A percentile compares a stretch with the other conserved stretches of the same genome.
phyloP scores from a whole-genome alignment of 108 stramenopile genomes.

The Cyclotella distinguenda region DNA sequence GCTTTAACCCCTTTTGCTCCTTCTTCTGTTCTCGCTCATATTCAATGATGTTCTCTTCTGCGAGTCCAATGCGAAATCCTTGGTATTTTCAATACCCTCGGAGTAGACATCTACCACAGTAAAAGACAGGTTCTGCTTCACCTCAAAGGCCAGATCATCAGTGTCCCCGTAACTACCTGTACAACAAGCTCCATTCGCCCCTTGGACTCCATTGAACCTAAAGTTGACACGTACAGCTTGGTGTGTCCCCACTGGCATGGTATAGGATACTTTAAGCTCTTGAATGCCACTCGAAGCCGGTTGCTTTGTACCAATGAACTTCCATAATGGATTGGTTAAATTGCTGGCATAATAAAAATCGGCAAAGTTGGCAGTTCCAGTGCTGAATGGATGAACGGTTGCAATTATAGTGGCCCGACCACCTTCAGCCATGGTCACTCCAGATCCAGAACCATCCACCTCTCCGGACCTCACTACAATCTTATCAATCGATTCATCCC shows the following conservation, averaged over 20 bases:
- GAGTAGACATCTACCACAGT: too few species aligned
- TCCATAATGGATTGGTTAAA: conserved; percentile 2
- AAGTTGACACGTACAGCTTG: conserved; percentile 29
- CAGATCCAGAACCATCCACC: conserved; percentile 4
- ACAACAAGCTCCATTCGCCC: conserved; percentile 6
- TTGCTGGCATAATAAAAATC: conserved; percentile 20
- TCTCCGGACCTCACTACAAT: conserved; percentile 14
- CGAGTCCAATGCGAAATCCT: too few species aligned
- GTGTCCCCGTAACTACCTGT: conserved; percentile 4
- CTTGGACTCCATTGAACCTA: conserved; percentile 5
- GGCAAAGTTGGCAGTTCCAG: conserved; percentile 12
- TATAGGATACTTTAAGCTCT: conserved; percentile 1
- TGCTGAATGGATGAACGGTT: conserved; percentile 9
- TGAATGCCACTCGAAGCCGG: conserved; percentile 1
- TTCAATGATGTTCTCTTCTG: too few species aligned
- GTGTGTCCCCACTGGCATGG: conserved; percentile 3
- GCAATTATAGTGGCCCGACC: conserved; percentile 14
- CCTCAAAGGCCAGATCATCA: conserved; percentile 17
- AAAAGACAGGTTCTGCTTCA: background rate
- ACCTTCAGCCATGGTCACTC: conserved; percentile 17
- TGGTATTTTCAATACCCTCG: too few species aligned
- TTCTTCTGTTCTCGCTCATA: too few species aligned
- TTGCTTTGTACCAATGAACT: conserved; percentile 5
- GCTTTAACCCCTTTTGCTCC: too few species aligned
- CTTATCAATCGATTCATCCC: conserved; percentile 18